Base-by-base conservation (phyloP, 257 asterid genomes). In the Rehmannia glutinosa region DNA sequence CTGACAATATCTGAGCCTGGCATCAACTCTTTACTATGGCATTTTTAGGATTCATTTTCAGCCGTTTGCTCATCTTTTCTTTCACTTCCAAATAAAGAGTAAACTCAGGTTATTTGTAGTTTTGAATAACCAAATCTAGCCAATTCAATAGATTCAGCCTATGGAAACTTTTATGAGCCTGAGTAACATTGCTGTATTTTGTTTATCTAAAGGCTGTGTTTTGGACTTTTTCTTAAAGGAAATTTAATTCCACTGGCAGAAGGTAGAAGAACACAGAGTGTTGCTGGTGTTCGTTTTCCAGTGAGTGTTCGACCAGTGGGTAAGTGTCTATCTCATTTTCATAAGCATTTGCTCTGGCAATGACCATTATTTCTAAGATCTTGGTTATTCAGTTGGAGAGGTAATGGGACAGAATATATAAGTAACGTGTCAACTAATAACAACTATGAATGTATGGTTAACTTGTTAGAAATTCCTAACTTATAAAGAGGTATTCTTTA, bases 161-260 rank as follows among this genome's bases (percentile, higher is more conserved):
- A 24, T 49, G 62, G 50, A 65, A 10, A 19, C 1, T 38, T 27
- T 43, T 12, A 21, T 27, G 19, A 43, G 36, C 20, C n/a, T 4
- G 19, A 57, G 56, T 53, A 60, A 8, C 20, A 17, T 28, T n/a
- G n/a, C n/a, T n/a, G n/a, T n/a, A n/a, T n/a, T n/a, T n/a, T n/a
- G n/a, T 45, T 23, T 56, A 5, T 23, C 49, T 57, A 73, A 32
- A 13, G 24, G 54, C 55, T 58, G 13, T 45, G 27, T 25, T 49
- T 24, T 70, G 53, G 23, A 24, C 11, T 45, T 62, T 36, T 39
- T 63, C 38, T 49, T 70, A 19, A 70, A 83, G 78, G 78, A 80
- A 66, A 21, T 12, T 43, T 54, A 11, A 50, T 19, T 68, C 68
- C 72, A 58, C 16, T 72, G 35, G 24, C 58, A 49, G 66, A 67